Conservation (phyloP, 768 basidiomycete genomes). For the Ramaria rubella region DNA sequence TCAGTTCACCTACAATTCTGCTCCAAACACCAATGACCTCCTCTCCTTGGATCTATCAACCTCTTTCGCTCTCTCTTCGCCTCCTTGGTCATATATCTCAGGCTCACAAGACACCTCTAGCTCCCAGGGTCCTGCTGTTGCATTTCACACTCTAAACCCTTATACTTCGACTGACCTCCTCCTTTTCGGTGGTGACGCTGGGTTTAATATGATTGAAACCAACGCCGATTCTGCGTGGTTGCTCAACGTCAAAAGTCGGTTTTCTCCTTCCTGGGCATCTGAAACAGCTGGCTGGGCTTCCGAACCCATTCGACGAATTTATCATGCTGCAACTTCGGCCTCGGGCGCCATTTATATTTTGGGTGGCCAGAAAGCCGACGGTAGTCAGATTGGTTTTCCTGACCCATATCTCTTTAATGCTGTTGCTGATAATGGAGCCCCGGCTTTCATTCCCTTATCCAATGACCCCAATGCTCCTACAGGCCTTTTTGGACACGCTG, state of each 20-base stretch:
- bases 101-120: constrained; percentile 37
- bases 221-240: constrained; percentile 53
- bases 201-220: constrained; percentile 45
- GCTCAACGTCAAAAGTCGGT: constrained; percentile 37
- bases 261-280: constrained; percentile 39
- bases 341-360: constrained; percentile 58
- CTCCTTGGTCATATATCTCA: constrained; percentile 62
- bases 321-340: constrained; percentile 49
- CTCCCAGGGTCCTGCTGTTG: constrained; percentile 53
- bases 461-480: constrained; percentile 47
- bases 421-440: constrained; percentile 31
- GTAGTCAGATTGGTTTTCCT: constrained; percentile 54
- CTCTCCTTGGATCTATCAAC: constrained; percentile 58
- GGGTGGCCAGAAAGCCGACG: constrained; percentile 80
- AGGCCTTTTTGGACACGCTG: constrained; percentile 66
- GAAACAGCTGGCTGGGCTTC: constrained; percentile 48
- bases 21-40: constrained; percentile 66
- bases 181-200: constrained; percentile 73
- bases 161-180: constrained; percentile 48
- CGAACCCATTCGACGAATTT: constrained; percentile 71
- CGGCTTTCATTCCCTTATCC: constrained; percentile 51
- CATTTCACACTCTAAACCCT: constrained; percentile 77
- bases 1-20: constrained; percentile 63
- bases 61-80: constrained; percentile 51
- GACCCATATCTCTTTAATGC: constrained; percentile 56